Percentiles rank a stretch among this genome's conserved stretches.
Conservation (phyloP, 805 yeast species). For the Teunomyces funiuensis region DNA sequence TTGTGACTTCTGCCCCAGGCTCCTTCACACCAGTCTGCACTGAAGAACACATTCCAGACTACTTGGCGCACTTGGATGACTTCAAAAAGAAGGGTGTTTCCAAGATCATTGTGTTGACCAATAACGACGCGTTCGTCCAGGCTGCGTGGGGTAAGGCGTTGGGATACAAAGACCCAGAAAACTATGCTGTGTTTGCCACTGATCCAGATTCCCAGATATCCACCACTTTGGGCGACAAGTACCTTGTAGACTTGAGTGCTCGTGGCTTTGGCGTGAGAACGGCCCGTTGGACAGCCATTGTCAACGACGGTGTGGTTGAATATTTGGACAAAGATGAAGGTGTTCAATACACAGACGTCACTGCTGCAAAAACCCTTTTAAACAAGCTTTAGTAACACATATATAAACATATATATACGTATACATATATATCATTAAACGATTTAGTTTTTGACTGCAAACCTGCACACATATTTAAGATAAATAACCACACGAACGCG, state of each 20-base stretch:
- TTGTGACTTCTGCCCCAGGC: slow-evolving; percentile 79
- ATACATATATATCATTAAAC: not conserved
- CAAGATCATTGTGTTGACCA: slow-evolving; percentile 59
- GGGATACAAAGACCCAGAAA: slow-evolving; percentile 35
- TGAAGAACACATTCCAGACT: slow-evolving; percentile 70
- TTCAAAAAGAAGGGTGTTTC: slow-evolving; percentile 63
- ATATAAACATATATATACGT: too few species aligned
- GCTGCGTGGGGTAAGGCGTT: slow-evolving; percentile 66
- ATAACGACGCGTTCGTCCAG: slow-evolving; percentile 70
- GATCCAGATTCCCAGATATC: slow-evolving; percentile 67
- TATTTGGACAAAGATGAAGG: slow-evolving; percentile 30
- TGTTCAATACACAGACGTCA: slow-evolving; percentile 24
- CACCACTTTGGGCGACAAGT: slow-evolving; percentile 55
- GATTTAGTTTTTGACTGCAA: slow-evolving; percentile 2
- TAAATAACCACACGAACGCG: not conserved
- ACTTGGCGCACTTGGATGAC: slow-evolving; percentile 47
- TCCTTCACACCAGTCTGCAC: slow-evolving; percentile 87
- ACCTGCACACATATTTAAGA: not conserved
- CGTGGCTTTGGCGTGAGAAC: slow-evolving; percentile 60
- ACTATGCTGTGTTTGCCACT: slow-evolving; percentile 54
- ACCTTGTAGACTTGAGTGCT: slow-evolving; percentile 48
- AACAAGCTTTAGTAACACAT: slow-evolving; percentile 15
- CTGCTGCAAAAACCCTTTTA: slow-evolving; percentile 26
- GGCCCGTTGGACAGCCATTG: slow-evolving; percentile 70
- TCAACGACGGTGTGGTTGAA: slow-evolving; percentile 47